Evolutionary conservation across 2,329 filamentous ascomycete species (phyloP), one percentile per base, ranked within the genome.

Genomic region (Rhexocercosporidium sp.): DNA sequence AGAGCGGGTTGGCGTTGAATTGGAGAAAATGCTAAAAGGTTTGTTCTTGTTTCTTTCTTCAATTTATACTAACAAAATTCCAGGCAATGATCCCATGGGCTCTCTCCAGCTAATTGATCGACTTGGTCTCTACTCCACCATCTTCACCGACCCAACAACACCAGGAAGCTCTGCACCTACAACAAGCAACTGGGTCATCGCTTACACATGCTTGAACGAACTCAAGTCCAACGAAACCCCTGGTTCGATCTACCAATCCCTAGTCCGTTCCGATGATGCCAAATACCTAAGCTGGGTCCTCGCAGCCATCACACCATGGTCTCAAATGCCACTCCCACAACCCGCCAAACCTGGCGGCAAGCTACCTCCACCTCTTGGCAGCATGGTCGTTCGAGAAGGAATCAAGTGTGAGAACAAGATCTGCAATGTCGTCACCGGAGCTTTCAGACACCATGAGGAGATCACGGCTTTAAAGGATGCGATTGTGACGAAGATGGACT

Each of bases 1-100:
- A 64, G 96, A 99, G 79, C 86, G 96, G 66, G 90, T 99, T 1
- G 93, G 93, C 0, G 86, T 91, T 3, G 96, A 99, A 77, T 75
- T 97, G 3, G 92, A 95, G 76, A 98, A 98, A 83, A 97, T 97
- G 89, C 82, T 98, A 20, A 90, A 88, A 79, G 91, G 92, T 86
- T 77, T 66, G 72, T 18, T 59, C 73, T 11, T 71, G 59, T 56
- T 71, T 70, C 47, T 22, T 14, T n/a, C 68, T 66, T 3, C 60
- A 29, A 25, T 61, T 54, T 47, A 62, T 60, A 66, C 68, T 75
- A 41, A 74, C 34, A 51, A 61, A 14, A 25, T 34, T 53, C 34
- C 53, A 85, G 89, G 85, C 39, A 84, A 86, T 12, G 82, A 89
- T 72, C 90, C 91, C 8, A 80, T 81, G 59, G 82, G 82, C 71